Evolutionary conservation across 1,284 basidiomycete genomes (phyloP).

Genomic region (Apiotrichum akiyoshidainum): DNA sequence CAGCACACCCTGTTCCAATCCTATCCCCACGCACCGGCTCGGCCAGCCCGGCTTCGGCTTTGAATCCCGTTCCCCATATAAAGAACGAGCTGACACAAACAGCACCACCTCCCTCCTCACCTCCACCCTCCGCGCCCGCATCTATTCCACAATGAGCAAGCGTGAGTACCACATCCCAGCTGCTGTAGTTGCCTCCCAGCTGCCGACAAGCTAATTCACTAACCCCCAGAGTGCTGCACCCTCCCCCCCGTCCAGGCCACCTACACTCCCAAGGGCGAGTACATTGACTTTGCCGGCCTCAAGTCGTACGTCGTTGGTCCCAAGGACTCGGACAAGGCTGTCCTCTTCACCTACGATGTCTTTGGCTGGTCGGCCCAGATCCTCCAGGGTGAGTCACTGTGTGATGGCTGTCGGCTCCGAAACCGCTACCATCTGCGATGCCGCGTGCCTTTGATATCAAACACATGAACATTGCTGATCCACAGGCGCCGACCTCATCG

Average conservation of each 20-base stretch:
- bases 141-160: neutral
- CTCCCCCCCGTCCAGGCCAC: constrained; percentile 53
- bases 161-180: neutral
- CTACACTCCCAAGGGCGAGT: constrained; percentile 54
- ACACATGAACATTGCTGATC: too few species aligned
- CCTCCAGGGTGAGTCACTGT: constrained; percentile 48
- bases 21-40: too few species aligned
- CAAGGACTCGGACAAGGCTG: constrained; percentile 36
- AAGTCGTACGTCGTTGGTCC: constrained; percentile 47
- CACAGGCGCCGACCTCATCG: constrained; percentile 48
- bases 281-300: constrained; percentile 43
- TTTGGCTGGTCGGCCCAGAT: constrained; percentile 54
- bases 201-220: too few species aligned
- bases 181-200: too few species aligned
- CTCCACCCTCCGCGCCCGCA: neutral
- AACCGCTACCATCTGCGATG: too few species aligned
- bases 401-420: too few species aligned
- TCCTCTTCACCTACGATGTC: constrained; percentile 39
- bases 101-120: neutral
- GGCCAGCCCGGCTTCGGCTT: neutral
- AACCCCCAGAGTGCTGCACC: constrained; percentile 50
- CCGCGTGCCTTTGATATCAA: too few species aligned
- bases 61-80: neutral
- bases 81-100: too few species aligned
- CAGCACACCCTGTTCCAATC: too few species aligned